Base-by-base conservation (phyloP, 2,329 filamentous ascomycete genomes). In the Piedraia hortae region DNA sequence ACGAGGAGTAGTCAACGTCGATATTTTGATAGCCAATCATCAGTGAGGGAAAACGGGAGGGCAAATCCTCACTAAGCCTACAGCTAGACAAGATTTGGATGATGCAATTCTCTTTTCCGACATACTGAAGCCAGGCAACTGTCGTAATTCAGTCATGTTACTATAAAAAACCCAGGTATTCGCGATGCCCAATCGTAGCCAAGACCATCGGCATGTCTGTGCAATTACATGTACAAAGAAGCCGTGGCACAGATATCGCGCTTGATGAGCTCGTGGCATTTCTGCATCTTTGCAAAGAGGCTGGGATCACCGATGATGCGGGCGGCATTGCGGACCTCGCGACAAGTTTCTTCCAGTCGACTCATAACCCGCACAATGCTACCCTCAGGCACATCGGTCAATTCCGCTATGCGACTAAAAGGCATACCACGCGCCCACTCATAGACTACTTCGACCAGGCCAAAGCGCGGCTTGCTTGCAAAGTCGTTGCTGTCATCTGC, bases 371-470 rank as follows among this genome's bases (percentile, higher is more conserved):
- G 57, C 21, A 97, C 85, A 48, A 97, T 93, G 0, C 85, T 93
- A 1, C 85, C 85, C 46, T 97, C 85, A 37, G 93, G 64, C 26
- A 97, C 80, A 43, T 93, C 82, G 5, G 85, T 97, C 40, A 97
- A 50, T 33, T 82, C 73, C 0, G 82, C 93, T 34, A 97, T 97
- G 32, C 85, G 82, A 48, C 88, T 89, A 56, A 97, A 97, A 23
- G 74, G 82, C 77, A 93, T 93, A 12, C 85, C 85, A 21, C 77
- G 58, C 6, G 85, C 85, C 85, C 85, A 97, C 46, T 97, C 85
- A 43, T 93, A 91, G 15, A 97, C 88, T 0, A 97, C 85, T 46
- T 97, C 85, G 42, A 90, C 78, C 25, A 97, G 59, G 1, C 82
- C 85, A 41, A 97, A 97, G 6, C 82, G 62, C 2, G 80, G 77